Percentiles rank a stretch among this genome's conserved stretches.
Evolutionary conservation across 202 grass and related monocot genomes (phyloP).

Genomic region (Elaeis oleifera): DNA sequence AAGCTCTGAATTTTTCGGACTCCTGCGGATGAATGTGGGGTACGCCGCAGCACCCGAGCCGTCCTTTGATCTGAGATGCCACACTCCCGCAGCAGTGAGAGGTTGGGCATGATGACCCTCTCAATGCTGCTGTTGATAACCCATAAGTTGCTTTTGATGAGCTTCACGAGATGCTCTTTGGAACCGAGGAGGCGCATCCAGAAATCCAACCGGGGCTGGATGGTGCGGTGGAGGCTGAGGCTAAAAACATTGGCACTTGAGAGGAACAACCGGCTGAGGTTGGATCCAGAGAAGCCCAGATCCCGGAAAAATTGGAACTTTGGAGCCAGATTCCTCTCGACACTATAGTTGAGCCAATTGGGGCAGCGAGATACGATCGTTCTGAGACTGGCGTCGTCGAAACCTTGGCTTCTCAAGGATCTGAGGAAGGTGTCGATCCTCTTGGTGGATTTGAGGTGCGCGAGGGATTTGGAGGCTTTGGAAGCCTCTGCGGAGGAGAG

Average conservation of each 20-base stretch:
- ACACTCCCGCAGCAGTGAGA: conserved; percentile 29
- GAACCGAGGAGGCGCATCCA: conserved; percentile 31
- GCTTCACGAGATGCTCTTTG: conserved; percentile 13
- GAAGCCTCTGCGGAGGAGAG: conserved; percentile 14
- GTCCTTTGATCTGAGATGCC: conserved; percentile 19
- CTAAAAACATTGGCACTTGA: neutral
- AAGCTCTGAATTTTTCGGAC: conserved; percentile 11
- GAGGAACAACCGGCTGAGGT: conserved; percentile 22
- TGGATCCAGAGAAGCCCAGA: conserved; percentile 18
- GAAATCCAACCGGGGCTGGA: conserved; percentile 16
- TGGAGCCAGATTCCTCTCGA: conserved; percentile 22
- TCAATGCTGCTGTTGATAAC: conserved; percentile 21
- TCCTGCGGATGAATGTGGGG: conserved; percentile 21
- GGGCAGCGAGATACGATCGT: conserved; percentile 8
- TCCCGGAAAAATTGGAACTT: conserved; percentile 16
- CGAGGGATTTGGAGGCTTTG: conserved; percentile 18
- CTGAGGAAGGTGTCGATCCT: conserved; percentile 33
- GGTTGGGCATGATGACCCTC: conserved; percentile 32
- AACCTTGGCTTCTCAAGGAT: conserved; percentile 21
- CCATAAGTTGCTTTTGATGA: neutral
- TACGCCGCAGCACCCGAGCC: neutral
- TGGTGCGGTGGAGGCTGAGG: neutral
- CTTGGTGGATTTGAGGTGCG: conserved; percentile 30
- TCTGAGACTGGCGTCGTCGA: conserved; percentile 9
- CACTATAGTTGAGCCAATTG: conserved; percentile 13